These are phyloP conservation scores for Melastoma malabathricum DNA, from an alignment of 345 rosid genomes.

Conservation along the genomic window DNA sequence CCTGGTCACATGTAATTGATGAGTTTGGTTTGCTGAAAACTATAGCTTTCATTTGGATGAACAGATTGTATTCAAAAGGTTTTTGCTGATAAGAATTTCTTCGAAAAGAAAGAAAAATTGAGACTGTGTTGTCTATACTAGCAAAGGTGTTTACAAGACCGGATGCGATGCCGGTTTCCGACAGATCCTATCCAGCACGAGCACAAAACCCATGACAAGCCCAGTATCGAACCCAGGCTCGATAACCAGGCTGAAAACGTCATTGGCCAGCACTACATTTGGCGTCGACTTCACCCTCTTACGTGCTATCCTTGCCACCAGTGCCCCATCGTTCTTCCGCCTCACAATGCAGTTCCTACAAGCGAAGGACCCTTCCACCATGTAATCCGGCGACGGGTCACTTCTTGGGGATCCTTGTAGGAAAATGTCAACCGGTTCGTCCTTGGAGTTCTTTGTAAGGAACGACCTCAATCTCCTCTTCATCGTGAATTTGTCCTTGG, in stretches of 20 bases:
- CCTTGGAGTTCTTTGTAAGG: constrained; percentile 4
- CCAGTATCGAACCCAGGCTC: constrained; percentile 23
- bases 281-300: constrained; percentile 19
- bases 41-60: no score
- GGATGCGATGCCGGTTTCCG: constrained; percentile 12
- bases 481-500: constrained; percentile 5
- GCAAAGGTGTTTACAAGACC: constrained; percentile 11
- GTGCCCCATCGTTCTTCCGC: constrained; percentile 5
- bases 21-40: constrained; percentile 9
- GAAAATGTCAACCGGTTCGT: constrained; percentile 10
- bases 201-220: constrained; percentile 33
- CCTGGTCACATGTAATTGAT: constrained; percentile 8
- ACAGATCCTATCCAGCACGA: constrained; percentile 36
- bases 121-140: no score
- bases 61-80: no score
- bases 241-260: constrained; percentile 33
- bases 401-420: constrained; percentile 18
- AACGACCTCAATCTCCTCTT: constrained; percentile 1
- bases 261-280: constrained; percentile 24
- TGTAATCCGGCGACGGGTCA: constrained; percentile 17
- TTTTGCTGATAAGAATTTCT: no score
- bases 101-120: no score
- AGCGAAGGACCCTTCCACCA: constrained; percentile 28
- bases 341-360: constrained; percentile 19
- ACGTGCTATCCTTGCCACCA: constrained; percentile 19